Conservation (phyloP, 208 protist species). For the Acanthamoeba royreba region DNA sequence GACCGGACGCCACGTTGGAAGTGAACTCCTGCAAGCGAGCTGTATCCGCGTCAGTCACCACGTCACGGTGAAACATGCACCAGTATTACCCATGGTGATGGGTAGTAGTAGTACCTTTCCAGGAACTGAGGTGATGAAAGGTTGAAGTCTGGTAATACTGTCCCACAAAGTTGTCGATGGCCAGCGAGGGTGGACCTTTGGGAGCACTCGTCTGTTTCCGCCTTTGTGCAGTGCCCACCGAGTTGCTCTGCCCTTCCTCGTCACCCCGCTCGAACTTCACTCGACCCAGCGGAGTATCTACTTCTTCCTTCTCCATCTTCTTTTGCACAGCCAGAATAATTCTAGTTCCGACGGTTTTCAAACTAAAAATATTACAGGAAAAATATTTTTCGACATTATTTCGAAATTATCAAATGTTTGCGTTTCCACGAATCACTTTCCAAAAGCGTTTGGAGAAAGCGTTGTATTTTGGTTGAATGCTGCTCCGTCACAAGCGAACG, state of each 20-base stretch:
- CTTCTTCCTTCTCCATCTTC: too few relatives aligned
- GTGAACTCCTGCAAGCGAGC: background rate
- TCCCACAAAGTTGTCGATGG: constrained; percentile 7
- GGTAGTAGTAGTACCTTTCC: background rate
- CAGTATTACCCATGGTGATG: background rate
- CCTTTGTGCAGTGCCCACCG: background rate
- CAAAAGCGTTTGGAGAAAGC: background rate
- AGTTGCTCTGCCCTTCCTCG: background rate
- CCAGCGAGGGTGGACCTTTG: background rate
- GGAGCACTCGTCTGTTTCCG: background rate
- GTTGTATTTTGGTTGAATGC: too few relatives aligned
- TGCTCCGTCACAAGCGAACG: too few relatives aligned
- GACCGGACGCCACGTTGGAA: background rate
- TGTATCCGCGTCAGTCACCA: too few relatives aligned
- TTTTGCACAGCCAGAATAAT: background rate
- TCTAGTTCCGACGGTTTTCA: too few relatives aligned
- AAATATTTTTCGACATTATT: background rate
- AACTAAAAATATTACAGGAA: background rate
- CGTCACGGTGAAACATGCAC: too few relatives aligned
- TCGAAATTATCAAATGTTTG: background rate
- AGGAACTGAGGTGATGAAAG: constrained; percentile 28
- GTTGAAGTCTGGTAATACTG: constrained; percentile 50
- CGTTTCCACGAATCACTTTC: background rate
- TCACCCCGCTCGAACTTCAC: background rate
- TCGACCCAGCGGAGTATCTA: too few relatives aligned